A percentile compares a stretch with the other conserved stretches of the same genome.
phyloP scores from a whole-genome alignment of 352 stramenopile species.

The Pythium pyrilobum region DNA sequence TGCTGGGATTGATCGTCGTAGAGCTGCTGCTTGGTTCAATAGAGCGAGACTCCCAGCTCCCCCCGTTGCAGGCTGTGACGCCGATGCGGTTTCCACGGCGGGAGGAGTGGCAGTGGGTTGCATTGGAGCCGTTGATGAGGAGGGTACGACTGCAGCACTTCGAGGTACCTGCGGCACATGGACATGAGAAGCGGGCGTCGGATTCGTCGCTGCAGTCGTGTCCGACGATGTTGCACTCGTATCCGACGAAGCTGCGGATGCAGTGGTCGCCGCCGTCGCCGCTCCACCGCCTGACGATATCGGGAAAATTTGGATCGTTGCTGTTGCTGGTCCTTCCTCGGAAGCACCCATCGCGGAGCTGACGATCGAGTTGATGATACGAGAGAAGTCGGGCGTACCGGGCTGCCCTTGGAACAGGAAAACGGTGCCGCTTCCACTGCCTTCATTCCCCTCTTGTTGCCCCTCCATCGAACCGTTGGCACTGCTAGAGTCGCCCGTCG shows the following conservation, averaged over 20 bases:
- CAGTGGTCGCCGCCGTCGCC: neutral
- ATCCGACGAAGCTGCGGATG: neutral
- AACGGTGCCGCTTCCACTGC: neutral
- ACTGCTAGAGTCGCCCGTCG: too few relatives aligned
- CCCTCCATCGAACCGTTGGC: too few relatives aligned
- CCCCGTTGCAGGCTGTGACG: too few relatives aligned
- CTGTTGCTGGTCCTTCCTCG: neutral
- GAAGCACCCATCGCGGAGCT: neutral
- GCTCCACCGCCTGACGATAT: neutral
- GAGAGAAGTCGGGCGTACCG: neutral
- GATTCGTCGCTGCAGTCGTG: too few relatives aligned
- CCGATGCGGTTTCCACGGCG: too few relatives aligned
- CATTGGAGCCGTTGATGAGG: too few relatives aligned
- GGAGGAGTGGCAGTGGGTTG: too few relatives aligned
- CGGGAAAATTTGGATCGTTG: neutral
- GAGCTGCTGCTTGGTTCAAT: conserved; percentile 9
- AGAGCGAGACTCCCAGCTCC: too few relatives aligned
- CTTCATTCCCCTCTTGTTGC: neutral
- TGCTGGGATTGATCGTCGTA: conserved; percentile 16
- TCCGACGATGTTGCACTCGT: too few relatives aligned
- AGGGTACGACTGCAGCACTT: neutral
- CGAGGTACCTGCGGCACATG: neutral
- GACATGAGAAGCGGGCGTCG: too few relatives aligned
- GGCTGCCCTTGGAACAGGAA: neutral
- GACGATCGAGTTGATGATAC: conserved; percentile 8